Base-by-base conservation (phyloP, 495 filamentous ascomycete genomes). In the Tuber umbilicatum region DNA sequence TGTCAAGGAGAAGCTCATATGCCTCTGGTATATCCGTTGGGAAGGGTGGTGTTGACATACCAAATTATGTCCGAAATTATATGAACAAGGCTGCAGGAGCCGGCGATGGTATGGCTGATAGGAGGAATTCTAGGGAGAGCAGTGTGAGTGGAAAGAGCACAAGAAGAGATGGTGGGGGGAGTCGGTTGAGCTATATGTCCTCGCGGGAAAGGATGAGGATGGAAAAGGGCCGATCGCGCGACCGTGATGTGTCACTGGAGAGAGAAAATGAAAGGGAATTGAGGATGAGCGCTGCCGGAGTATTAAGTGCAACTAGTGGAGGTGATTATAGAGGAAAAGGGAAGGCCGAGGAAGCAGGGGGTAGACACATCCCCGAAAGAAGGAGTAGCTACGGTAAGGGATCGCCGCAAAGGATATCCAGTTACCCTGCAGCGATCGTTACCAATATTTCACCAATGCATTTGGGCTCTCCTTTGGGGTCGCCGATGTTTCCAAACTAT, bases 41-140 rank as follows among this genome's bases (percentile, higher is more conserved):
- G 69, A 88, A 86, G 55, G 85, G 84, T 40, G 84, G 84, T 73
- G 85, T 84, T 37, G 86, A 87, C 80, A 83, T 81, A 41, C 79
- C 82, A 38, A 79, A 64, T 42, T 82, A 82, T 74, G 81, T 82
- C 2, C 73, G 81, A 42, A 82, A 83, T 68, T 82, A 83, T 67
- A 79, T 82, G 77, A 81, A 83, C 40, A 73, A 77, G 37, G 73
- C 74, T 75, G 73, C 79, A 74, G 73, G 79, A 9, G 67, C 78
- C 10, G 83, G 86, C 10, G 87, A 86, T 69, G 90, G 88, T 75
- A 89, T 91, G 71, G 87, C 70, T 4, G 80, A 81, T 50, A 71
- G 79, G 40, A 73, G 74, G 35, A 71, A 70, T 50, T 81, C 79
- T 17, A 70, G 80, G 70, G 80, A 81, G 64, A 77, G 75, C 6